Percentiles rank a stretch among this genome's conserved stretches.
These are phyloP conservation scores for Zychaea mexicana DNA, from an alignment of 371 early-diverging fungal genomes.

Conservation along the genomic window DNA sequence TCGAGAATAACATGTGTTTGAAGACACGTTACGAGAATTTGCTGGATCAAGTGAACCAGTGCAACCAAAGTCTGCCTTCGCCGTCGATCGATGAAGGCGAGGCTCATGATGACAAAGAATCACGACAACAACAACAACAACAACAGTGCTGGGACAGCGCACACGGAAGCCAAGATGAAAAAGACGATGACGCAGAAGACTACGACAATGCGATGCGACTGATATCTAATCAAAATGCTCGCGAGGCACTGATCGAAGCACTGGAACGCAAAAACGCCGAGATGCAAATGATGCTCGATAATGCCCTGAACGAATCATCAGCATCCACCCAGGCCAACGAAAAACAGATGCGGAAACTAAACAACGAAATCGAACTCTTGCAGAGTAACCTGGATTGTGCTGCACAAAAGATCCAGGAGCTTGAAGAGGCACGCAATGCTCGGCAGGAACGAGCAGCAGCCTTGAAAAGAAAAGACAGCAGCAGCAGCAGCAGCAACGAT, in stretches of 20 bases:
- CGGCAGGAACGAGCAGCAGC: slow-evolving; percentile 7
- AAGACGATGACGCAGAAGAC: slow-evolving; percentile 11
- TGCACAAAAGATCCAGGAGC: slow-evolving; percentile 25
- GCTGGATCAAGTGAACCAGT: slow-evolving; percentile 32
- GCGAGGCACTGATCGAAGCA: slow-evolving; percentile 39
- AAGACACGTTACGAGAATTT: slow-evolving; percentile 54
- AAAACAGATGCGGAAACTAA: slow-evolving; percentile 30
- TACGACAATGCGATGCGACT: slow-evolving; percentile 18
- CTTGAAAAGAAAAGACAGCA: background rate
- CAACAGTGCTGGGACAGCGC: background rate
- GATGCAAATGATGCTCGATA: slow-evolving; percentile 31
- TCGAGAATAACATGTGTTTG: slow-evolving; percentile 53
- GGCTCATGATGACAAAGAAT: too few species aligned
- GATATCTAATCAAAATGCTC: slow-evolving; percentile 29
- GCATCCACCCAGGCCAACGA: slow-evolving; percentile 17
- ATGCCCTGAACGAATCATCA: slow-evolving; percentile 25
- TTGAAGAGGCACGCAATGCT: slow-evolving; percentile 8
- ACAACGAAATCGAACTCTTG: slow-evolving; percentile 37
- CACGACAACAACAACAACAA: too few species aligned
- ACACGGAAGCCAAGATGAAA: slow-evolving; percentile 2
- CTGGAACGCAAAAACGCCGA: slow-evolving; percentile 46
- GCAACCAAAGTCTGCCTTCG: slow-evolving; percentile 6
- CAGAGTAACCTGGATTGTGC: slow-evolving; percentile 23
- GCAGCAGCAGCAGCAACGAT: background rate
- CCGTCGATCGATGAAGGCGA: slow-evolving; percentile 9